Evolutionary conservation across 768 basidiomycete species (phyloP), one percentile per base, ranked within the genome.

Genomic region (Leccinum subtestaceum): DNA sequence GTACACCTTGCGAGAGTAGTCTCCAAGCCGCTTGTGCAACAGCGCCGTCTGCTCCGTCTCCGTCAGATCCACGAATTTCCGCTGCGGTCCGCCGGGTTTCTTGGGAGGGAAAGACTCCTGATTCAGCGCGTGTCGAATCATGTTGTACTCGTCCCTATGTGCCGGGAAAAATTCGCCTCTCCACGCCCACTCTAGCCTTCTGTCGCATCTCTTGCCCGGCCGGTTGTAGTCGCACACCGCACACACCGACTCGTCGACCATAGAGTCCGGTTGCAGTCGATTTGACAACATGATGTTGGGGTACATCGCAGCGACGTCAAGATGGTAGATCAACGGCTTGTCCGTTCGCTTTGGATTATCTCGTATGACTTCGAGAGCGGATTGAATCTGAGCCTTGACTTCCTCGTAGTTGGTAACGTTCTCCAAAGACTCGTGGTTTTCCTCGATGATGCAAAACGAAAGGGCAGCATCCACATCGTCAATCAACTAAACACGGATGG

Each of bases 261-360:
- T 91, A 2, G 97, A 97, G 75, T 99, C 97, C 2, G 97, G 97
- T 66, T 99, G 97, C 2, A 99, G 81, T 34, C 97, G 92, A 71
- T 99, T 99, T 17, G 95, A 98, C 79, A 99, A 88, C 97, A 99
- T 99, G 84, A 99, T 98, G 74, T 98, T 99, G 57, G 97, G 97
- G 72, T 99, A 98, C 97, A 99, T 99, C 62, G 97, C 97, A 2
- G 97, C 97, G 62, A 99, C 97, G 68, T 99, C 97, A 67, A 98
- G 76, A 74, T 99, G 97, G 75, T 99, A 99, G 69, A 99, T 98
- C 62, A 98, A 85, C 0, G 97, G 97, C 12, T 87, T 91, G 77
- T 98, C 95, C 46, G 80, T 79, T 13, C 96, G 91, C 55, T 86
- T 83, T 0, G 97, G 96, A 59, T 89, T 86, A 75, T 98, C 95